phyloP scores from a whole-genome alignment of 179 eudicot genomes.

The Vitellaria paradoxa region DNA sequence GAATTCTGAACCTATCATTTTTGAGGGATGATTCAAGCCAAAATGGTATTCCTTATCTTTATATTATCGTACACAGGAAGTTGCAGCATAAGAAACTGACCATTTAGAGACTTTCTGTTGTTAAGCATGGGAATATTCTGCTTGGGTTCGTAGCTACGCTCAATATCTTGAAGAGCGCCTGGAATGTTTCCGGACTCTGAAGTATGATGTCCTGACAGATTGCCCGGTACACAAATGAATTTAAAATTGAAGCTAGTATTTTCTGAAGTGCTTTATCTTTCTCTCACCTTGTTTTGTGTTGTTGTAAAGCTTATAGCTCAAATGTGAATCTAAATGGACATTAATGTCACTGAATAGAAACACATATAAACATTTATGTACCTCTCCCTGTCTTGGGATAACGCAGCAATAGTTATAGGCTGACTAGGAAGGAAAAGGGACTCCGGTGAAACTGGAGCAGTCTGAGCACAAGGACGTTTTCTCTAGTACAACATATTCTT shows the following conservation, averaged over 20 bases:
- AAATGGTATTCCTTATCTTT: constrained; percentile 21
- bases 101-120: not conserved
- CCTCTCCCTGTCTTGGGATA: not conserved
- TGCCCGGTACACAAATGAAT: constrained; percentile 21
- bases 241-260: not conserved
- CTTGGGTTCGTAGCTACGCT: constrained; percentile 40
- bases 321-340: not conserved
- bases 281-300: no score
- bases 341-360: not conserved
- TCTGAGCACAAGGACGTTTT: not conserved
- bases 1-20: constrained; percentile 31
- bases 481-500: not conserved
- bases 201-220: constrained; percentile 36
- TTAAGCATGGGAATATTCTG: constrained; percentile 42
- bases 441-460: not conserved
- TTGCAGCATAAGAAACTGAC: constrained; percentile 2
- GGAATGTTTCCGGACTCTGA: constrained; percentile 30
- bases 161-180: constrained; percentile 35
- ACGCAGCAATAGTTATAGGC: not conserved
- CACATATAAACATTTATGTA: no score
- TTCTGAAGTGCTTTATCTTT: not conserved
- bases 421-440: not conserved
- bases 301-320: not conserved
- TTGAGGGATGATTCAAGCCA: constrained; percentile 39
- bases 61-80: not conserved